Conservation (phyloP, 352 stramenopile species). For the Globisporangium okanoganense region DNA sequence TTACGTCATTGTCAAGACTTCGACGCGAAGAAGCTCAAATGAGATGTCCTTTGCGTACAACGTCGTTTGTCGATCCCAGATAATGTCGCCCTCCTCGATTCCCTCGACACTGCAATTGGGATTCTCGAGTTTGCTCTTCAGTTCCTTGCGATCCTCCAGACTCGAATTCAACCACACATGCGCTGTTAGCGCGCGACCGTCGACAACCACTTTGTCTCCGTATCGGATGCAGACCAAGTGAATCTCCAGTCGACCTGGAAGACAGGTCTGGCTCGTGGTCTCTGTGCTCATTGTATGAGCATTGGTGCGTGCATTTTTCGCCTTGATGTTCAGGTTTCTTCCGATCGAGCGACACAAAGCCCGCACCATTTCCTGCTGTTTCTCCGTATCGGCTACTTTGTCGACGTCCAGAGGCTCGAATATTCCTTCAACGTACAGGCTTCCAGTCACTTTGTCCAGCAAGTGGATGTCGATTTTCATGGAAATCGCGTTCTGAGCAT, state of each 20-base stretch:
- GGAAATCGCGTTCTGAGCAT: conserved; percentile 15
- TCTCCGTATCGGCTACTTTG: not conserved
- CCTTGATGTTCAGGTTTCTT: conserved; percentile 7
- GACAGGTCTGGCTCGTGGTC: not conserved
- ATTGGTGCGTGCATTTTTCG: conserved; percentile 6
- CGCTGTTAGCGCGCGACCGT: conserved; percentile 15
- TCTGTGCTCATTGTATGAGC: not conserved
- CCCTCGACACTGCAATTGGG: conserved; percentile 3
- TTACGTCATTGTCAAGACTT: conserved; percentile 33
- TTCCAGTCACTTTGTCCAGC: conserved; percentile 28
- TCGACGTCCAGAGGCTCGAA: conserved; percentile 32
- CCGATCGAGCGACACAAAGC: conserved; percentile 14
- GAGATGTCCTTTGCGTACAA: conserved; percentile 35
- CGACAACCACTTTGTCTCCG: conserved; percentile 4
- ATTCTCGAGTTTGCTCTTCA: conserved; percentile 22
- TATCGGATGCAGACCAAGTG: conserved; percentile 24
- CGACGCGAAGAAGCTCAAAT: conserved; percentile 29
- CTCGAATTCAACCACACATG: conserved; percentile 39
- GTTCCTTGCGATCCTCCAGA: conserved; percentile 26
- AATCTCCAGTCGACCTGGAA: conserved; percentile 35
- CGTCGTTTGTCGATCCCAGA: conserved; percentile 37
- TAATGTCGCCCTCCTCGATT: conserved; percentile 11
- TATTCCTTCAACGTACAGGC: conserved; percentile 30
- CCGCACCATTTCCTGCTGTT: not conserved
- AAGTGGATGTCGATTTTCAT: conserved; percentile 31